Evolutionary conservation across 2,329 filamentous ascomycete species (phyloP), one percentile per base, ranked within the genome.

Genomic region (Neofusicoccum parvum): DNA sequence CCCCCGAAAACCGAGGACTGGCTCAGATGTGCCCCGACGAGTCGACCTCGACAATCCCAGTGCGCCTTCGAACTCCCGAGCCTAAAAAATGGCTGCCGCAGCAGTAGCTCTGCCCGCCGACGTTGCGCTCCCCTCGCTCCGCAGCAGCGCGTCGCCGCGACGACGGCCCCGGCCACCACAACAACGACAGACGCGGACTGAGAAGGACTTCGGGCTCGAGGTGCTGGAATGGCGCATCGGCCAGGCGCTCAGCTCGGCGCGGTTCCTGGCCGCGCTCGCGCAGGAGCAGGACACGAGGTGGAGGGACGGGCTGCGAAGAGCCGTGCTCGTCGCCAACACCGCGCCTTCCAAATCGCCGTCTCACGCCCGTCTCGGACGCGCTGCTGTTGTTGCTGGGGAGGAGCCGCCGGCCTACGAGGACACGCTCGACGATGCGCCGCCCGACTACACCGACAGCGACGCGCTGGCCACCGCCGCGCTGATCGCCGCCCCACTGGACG

Each of bases 361-460:
- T 32, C 5, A 32, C 27, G 27, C 27, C 27, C 27, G 27, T 32
- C 27, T 5, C 27, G 27, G 27, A 32, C 27, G 6, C 7, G 27
- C 27, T 32, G 23, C 23, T 3, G 27, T 32, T 32, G 27, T 32
- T 32, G 27, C 27, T 5, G 27, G 27, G 27, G 27, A 32, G 27
- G 27, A 32, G 27, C 80, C 80, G 23, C 80, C 81, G 12, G 74
- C 77, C 15, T 82, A 82, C 72, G 73, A 80, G 66, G 79, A 83
- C 50, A 78, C 74, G 54, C 46, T 80, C 48, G 69, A 73, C 67
- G 80, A 84, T 67, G 62, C 74, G 32, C 81, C 80, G 43, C 81
- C 80, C 36, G 78, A 81, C 67, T 82, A 83, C 71, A 81, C 80
- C 53, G 69, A 68, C 66, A 79, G 77, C 60, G 77, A 80, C 68